Conservation (phyloP, 2,329 filamentous ascomycete species). For the Fusarium sp. region DNA sequence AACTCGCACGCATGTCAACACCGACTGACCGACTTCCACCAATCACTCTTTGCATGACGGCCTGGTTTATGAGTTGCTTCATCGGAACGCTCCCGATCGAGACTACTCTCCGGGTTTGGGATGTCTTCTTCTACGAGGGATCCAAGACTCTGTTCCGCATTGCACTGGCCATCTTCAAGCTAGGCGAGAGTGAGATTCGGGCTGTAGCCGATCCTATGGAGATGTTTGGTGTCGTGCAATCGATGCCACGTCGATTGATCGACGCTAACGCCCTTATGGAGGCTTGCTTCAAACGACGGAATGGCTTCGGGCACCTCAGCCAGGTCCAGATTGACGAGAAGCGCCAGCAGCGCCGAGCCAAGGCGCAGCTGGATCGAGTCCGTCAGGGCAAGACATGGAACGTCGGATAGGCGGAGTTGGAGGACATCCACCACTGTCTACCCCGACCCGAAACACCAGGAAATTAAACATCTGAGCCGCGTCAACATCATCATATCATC, state of each 20-base stretch:
- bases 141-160: constrained; percentile 93
- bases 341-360: constrained; percentile 71
- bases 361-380: constrained; percentile 54
- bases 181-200: constrained; percentile 81
- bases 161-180: constrained; percentile 89
- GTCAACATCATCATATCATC: neutral
- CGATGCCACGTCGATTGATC: constrained; percentile 79
- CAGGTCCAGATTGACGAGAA: constrained; percentile 83
- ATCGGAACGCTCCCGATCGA: constrained; percentile 93
- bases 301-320: constrained; percentile 82
- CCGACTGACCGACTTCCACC: constrained; percentile 73
- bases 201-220: constrained; percentile 88
- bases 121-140: constrained; percentile 94
- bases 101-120: constrained; percentile 91
- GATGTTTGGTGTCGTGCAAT: constrained; percentile 93
- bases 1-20: constrained; percentile 49
- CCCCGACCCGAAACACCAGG: neutral
- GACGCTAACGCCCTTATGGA: constrained; percentile 86
- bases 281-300: constrained; percentile 79
- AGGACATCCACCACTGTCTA: constrained; percentile 44
- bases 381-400: constrained; percentile 44
- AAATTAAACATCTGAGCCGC: constrained; percentile 5
- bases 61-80: constrained; percentile 98
- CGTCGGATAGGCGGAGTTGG: constrained; percentile 39
- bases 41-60: constrained; percentile 90